A percentile compares a stretch with the other conserved stretches of the same genome.
These are phyloP conservation scores for Umbelopsis sp. DNA, from an alignment of 192 early-diverging fungal species.

Conservation along the genomic window DNA sequence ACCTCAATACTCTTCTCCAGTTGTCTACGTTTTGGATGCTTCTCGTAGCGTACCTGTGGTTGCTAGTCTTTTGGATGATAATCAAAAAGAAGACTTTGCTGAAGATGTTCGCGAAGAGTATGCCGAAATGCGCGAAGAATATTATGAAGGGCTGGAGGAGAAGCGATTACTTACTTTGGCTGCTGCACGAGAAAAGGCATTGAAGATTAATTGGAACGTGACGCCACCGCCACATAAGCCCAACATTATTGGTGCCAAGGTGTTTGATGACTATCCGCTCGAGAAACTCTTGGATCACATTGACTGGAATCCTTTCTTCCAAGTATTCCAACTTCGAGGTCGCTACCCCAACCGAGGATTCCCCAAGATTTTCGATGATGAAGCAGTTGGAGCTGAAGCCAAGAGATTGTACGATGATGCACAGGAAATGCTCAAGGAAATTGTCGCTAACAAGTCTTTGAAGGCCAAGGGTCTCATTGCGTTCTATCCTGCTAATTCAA, in stretches of 20 bases:
- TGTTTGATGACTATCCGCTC: slow-evolving; percentile 78
- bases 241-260: slow-evolving; percentile 77
- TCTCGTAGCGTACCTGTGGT: slow-evolving; percentile 92
- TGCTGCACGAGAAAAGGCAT: slow-evolving; percentile 64
- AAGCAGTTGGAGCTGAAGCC: slow-evolving; percentile 89
- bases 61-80: slow-evolving; percentile 78
- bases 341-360: slow-evolving; percentile 96
- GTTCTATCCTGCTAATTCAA: slow-evolving; percentile 86
- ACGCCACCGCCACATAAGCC: slow-evolving; percentile 77
- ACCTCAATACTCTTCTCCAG: slow-evolving; percentile 80
- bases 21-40: slow-evolving; percentile 89
- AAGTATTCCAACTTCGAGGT: slow-evolving; percentile 94
- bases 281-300: slow-evolving; percentile 79
- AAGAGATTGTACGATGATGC: slow-evolving; percentile 90
- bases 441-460: slow-evolving; percentile 76
- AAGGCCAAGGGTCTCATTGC: slow-evolving; percentile 78
- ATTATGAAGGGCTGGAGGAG: slow-evolving; percentile 91
- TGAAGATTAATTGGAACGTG: slow-evolving; percentile 72
- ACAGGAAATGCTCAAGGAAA: slow-evolving; percentile 72
- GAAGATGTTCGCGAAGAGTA: slow-evolving; percentile 92
- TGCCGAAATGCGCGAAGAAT: slow-evolving; percentile 90
- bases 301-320: slow-evolving; percentile 99
- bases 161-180: slow-evolving; percentile 72
- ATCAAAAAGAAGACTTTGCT: slow-evolving; percentile 80
- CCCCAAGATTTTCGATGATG: slow-evolving; percentile 97